Evolutionary conservation across 345 rosid genomes (phyloP).

Genomic region (Acer negundo): DNA sequence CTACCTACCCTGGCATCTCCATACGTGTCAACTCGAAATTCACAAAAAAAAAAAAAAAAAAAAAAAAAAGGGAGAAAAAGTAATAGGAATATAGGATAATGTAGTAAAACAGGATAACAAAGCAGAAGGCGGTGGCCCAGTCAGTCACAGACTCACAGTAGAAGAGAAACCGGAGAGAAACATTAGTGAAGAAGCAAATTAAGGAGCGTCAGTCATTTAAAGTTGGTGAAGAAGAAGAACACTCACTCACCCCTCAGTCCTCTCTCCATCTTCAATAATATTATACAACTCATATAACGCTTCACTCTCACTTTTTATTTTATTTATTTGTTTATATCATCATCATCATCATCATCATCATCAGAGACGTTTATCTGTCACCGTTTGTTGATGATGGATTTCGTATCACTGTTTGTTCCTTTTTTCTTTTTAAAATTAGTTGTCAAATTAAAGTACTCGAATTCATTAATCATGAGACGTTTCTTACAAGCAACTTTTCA

Average conservation of each 20-base stretch:
- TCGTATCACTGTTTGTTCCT: constrained; percentile 43
- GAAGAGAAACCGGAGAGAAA: background rate
- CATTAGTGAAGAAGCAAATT: background rate
- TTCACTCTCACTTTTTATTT: background rate
- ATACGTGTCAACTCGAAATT: background rate
- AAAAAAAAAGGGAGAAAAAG: background rate
- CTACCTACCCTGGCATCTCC: background rate
- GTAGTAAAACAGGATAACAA: background rate
- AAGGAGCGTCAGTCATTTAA: background rate
- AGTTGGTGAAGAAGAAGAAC: constrained; percentile 7
- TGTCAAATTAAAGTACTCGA: constrained; percentile 45
- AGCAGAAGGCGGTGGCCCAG: constrained; percentile 10
- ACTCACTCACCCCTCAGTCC: background rate
- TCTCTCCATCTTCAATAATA: background rate
- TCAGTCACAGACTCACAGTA: background rate
- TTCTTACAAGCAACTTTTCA: constrained; percentile 46
- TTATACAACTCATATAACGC: constrained; percentile 3
- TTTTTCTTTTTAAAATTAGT: constrained; percentile 54
- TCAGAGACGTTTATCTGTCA: too few species aligned
- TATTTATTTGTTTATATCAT: too few species aligned
- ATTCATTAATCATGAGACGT: constrained; percentile 41
- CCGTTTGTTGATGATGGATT: constrained; percentile 29
- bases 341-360: background rate
- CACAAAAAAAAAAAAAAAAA: background rate
- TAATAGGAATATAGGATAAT: background rate